Conservation (phyloP, 208 protist species). For the Trypanosoma grayi region DNA sequence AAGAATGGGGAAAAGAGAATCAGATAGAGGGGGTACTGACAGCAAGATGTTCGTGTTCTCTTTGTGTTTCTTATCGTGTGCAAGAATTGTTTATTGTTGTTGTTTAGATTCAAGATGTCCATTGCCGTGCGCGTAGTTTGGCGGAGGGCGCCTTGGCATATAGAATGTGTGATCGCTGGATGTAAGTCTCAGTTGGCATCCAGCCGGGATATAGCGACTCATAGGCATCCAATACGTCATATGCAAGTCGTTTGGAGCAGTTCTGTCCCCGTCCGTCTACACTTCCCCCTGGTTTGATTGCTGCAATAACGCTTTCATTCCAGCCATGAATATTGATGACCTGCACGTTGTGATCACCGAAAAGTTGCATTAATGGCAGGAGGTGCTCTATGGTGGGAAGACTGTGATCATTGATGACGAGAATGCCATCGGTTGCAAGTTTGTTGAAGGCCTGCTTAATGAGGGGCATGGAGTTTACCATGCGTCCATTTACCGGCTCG, state of each 20-base stretch:
- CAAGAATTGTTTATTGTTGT: constrained; percentile 7
- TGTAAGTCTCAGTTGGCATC: constrained; percentile 14
- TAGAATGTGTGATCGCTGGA: neutral
- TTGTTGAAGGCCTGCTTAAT: constrained; percentile 36
- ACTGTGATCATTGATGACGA: constrained; percentile 77
- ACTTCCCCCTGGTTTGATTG: constrained; percentile 31
- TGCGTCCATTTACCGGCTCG: constrained; percentile 53
- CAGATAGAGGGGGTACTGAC: too few relatives aligned
- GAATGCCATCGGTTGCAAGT: constrained; percentile 45
- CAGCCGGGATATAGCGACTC: constrained; percentile 7
- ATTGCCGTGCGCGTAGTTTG: constrained; percentile 7
- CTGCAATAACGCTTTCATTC: constrained; percentile 71
- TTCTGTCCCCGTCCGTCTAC: neutral
- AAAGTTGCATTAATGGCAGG: constrained; percentile 33
- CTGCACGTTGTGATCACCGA: constrained; percentile 58
- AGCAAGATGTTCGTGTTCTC: too few relatives aligned
- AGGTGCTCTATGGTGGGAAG: constrained; percentile 39
- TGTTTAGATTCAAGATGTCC: constrained; percentile 14
- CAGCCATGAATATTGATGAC: constrained; percentile 73
- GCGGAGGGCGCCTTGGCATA: neutral
- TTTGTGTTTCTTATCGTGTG: neutral
- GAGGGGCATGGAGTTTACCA: constrained; percentile 40
- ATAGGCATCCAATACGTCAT: constrained; percentile 2
- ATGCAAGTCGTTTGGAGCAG: constrained; percentile 14
- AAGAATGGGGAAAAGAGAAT: too few relatives aligned